phyloP scores from a whole-genome alignment of 2,329 filamentous ascomycete species.

The Aspergillus terreus region DNA sequence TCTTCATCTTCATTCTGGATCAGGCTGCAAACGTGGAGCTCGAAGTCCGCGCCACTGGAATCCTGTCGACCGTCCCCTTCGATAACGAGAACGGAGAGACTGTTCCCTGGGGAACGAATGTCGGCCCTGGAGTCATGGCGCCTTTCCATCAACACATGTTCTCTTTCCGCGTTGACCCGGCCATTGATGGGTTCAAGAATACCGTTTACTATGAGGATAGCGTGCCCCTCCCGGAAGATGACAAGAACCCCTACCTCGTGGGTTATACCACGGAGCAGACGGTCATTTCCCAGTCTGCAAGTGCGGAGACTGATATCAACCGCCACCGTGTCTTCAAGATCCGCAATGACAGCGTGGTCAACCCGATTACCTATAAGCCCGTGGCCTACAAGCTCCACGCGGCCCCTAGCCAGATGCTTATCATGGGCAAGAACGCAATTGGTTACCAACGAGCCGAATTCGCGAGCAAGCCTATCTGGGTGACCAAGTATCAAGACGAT shows the following conservation, averaged over 20 bases:
- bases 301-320: constrained; percentile 47
- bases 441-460: constrained; percentile 53
- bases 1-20: constrained; percentile 68
- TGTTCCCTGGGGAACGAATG: constrained; percentile 65
- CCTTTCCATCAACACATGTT: constrained; percentile 76
- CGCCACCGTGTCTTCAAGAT: constrained; percentile 57
- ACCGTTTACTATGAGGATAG: constrained; percentile 57
- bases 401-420: constrained; percentile 56
- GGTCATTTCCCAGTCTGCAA: constrained; percentile 44
- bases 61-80: constrained; percentile 64
- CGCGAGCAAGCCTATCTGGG: constrained; percentile 53
- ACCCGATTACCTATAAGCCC: constrained; percentile 52
- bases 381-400: constrained; percentile 56
- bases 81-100: constrained; percentile 57
- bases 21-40: constrained; percentile 65
- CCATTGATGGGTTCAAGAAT: constrained; percentile 56
- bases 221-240: constrained; percentile 56
- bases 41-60: constrained; percentile 66
- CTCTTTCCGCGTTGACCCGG: constrained; percentile 61
- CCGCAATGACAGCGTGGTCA: constrained; percentile 49
- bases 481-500: constrained; percentile 52
- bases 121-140: constrained; percentile 66
- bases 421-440: constrained; percentile 48
- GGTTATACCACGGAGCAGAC: constrained; percentile 51
- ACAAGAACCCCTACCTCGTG: constrained; percentile 48